Base-by-base conservation (phyloP, 345 rosid species). In the Zanthoxylum bungeanum region DNA sequence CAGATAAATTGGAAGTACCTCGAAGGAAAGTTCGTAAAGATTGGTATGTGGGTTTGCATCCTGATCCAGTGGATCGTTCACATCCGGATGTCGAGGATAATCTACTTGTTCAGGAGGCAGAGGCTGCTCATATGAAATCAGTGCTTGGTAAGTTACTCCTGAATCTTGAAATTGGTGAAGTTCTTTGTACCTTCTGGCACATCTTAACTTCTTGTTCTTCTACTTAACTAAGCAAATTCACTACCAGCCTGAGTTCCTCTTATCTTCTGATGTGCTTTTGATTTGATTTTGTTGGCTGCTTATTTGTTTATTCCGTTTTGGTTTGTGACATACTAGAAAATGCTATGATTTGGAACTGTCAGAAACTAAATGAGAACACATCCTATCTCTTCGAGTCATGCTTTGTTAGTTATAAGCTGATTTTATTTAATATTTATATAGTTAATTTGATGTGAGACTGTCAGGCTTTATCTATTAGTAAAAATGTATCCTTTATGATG, bases 31-130 rank as follows among this genome's bases (percentile, higher is more conserved):
- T 90, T 70, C 89, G 60, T 79, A 96, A 91, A 81, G 82, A 93
- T 75, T 96, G 99, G 99, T 78, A 89, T 79, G 95, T 85, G 65
- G 98, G 97, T 60, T 85, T 96, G 84, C 63, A 87, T 64, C 81
- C 86, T 52, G 97, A 96, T 79, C 96, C 97, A 11, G 98, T 85
- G 70, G 99, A 96, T 81, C 95, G 97, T 64, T 87, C 97, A 67
- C 95, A 82, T 83, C 97, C 98, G 2, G 98, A 96, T 74, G 97
- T 96, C 64, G 84, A 84, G 69, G 98, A 96, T 69, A 87, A 88
- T 21, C 76, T 73, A 68, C 85, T 96, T 72, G 71, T 88, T 61
- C 60, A 69, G 66, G 87, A 96, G 69, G 93, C 99, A 68, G 75
- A 96, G 64, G 93, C 98, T 71, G 73, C 82, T 78, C 88, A 80